These are phyloP conservation scores for Candida taoyuanica DNA, from an alignment of 805 yeast genomes.

Conservation along the genomic window DNA sequence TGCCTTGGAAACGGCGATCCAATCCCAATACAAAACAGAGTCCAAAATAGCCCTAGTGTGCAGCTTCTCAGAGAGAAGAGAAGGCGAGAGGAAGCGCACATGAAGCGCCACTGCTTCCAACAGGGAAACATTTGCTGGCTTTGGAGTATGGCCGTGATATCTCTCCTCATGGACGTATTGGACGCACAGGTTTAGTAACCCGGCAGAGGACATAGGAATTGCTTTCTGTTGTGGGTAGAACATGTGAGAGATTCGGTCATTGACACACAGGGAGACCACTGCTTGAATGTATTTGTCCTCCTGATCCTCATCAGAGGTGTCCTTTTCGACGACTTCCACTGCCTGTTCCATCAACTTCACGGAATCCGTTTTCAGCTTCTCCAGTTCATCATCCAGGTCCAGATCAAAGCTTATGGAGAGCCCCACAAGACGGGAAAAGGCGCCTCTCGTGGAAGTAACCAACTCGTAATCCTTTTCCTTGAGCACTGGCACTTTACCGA, in stretches of 20 bases:
- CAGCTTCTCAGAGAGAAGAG: slow-evolving; percentile 24
- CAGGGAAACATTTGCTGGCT: slow-evolving; percentile 14
- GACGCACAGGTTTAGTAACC: slow-evolving; percentile 29
- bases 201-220: slow-evolving; percentile 30
- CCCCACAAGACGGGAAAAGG: slow-evolving; percentile 38
- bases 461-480: slow-evolving; percentile 15
- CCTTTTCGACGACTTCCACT: slow-evolving; percentile 21
- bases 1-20: slow-evolving; percentile 30
- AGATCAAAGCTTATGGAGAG: slow-evolving; percentile 66
- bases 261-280: slow-evolving; percentile 34
- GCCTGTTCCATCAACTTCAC: slow-evolving; percentile 38
- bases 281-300: slow-evolving; percentile 23
- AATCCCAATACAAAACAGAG: slow-evolving; percentile 31
- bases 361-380: slow-evolving; percentile 32
- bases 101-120: slow-evolving; percentile 37
- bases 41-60: slow-evolving; percentile 27
- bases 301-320: slow-evolving; percentile 24
- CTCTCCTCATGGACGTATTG: slow-evolving; percentile 20
- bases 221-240: slow-evolving; percentile 27
- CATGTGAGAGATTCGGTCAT: slow-evolving; percentile 29
- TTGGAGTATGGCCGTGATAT: slow-evolving; percentile 4
- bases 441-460: slow-evolving; percentile 30
- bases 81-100: slow-evolving; percentile 39
- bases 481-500: slow-evolving; percentile 10
- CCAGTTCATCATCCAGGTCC: slow-evolving; percentile 41